Evolutionary conservation across 805 yeast genomes (phyloP).

Genomic region (Pichia phayaonensis): DNA sequence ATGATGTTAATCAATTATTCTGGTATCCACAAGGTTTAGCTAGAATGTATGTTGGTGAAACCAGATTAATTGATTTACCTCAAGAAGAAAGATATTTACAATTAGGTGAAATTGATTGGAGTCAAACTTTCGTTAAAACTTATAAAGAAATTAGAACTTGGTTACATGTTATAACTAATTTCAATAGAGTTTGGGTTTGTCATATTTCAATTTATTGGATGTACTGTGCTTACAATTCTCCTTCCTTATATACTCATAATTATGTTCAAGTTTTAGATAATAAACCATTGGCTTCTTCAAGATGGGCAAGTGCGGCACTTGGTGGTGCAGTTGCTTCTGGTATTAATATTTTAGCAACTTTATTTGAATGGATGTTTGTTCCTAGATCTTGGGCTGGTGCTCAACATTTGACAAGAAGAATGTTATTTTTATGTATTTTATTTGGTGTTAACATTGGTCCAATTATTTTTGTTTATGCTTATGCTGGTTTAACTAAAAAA

Average conservation of each 20-base stretch:
- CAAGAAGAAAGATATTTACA: constrained; percentile 81
- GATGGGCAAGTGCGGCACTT: constrained; percentile 89
- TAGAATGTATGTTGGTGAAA: constrained; percentile 81
- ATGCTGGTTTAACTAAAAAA: constrained; percentile 57
- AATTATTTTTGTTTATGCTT: constrained; percentile 74
- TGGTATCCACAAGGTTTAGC: constrained; percentile 99
- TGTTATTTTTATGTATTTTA: constrained; percentile 62
- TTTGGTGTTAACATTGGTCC: constrained; percentile 76
- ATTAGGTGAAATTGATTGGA: constrained; percentile 91
- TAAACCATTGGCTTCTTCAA: constrained; percentile 81
- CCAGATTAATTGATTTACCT: constrained; percentile 85
- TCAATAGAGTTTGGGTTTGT: constrained; percentile 96
- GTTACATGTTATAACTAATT: constrained; percentile 91
- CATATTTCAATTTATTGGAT: constrained; percentile 90
- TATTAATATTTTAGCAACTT: constrained; percentile 80
- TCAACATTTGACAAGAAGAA: constrained; percentile 86
- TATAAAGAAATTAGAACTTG: constrained; percentile 94
- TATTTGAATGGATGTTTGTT: constrained; percentile 91
- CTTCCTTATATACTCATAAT: constrained; percentile 80
- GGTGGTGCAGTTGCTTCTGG: constrained; percentile 84
- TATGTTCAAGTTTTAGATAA: constrained; percentile 78
- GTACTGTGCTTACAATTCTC: constrained; percentile 89
- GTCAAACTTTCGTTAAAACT: constrained; percentile 87
- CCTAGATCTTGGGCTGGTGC: constrained; percentile 99
- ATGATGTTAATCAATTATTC: constrained; percentile 96